Conservation (phyloP, 139 green algal species). For the Zygnema circumcarinatum region DNA sequence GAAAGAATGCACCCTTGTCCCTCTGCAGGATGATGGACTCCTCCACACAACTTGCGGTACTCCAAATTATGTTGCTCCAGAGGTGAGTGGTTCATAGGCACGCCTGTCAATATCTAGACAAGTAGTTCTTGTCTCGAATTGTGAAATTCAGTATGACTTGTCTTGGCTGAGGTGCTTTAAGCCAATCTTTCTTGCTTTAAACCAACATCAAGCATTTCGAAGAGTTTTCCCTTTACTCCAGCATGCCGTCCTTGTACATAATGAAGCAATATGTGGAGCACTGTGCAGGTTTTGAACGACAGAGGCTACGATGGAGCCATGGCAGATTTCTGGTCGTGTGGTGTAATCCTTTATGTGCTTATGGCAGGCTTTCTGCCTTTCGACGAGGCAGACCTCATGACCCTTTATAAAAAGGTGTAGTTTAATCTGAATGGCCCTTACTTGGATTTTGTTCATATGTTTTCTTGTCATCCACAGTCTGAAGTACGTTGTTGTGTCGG, state of each 20-base stretch:
- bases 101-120: conserved; percentile 25
- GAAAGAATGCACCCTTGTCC: no score
- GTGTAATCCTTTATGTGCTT: conserved; percentile 77
- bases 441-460: no score
- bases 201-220: no score
- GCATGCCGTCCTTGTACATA: no score
- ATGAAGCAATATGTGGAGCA: no score
- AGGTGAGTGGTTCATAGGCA: conserved; percentile 67
- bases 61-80: conserved; percentile 80
- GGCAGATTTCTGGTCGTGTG: conserved; percentile 84
- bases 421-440: neutral
- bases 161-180: neutral
- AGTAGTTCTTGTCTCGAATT: neutral
- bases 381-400: conserved; percentile 55
- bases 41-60: conserved; percentile 78
- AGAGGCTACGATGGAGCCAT: conserved; percentile 63
- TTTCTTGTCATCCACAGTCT: conserved; percentile 1
- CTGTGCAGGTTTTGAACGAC: conserved; percentile 60
- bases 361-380: conserved; percentile 61
- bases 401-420: conserved; percentile 50
- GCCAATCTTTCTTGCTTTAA: neutral
- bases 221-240: no score
- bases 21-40: conserved; percentile 50
- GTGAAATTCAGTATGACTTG: neutral
- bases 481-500: conserved; percentile 2